Percentiles rank a stretch among this genome's conserved stretches.
Conservation (phyloP, 2,329 filamentous ascomycete genomes). For the Huntiella bhutanensis region DNA sequence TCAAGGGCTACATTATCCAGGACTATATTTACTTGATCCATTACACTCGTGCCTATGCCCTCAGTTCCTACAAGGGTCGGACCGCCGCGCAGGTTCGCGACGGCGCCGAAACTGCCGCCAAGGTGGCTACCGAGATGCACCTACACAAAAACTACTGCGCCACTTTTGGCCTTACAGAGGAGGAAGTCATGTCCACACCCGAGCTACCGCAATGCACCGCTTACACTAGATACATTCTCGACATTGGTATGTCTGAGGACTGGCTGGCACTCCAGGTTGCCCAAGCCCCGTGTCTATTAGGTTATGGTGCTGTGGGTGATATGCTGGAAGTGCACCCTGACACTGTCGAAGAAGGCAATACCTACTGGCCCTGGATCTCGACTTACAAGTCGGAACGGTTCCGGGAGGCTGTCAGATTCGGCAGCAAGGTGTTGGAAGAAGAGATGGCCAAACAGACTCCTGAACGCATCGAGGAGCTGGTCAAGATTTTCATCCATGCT, state of each 20-base stretch:
- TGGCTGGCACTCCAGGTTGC: constrained; percentile 74
- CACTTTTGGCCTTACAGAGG: constrained; percentile 55
- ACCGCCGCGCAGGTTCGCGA: constrained; percentile 49
- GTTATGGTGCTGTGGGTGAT: constrained; percentile 63
- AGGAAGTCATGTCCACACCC: constrained; percentile 52
- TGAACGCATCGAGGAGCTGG: constrained; percentile 58
- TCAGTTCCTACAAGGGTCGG: constrained; percentile 71
- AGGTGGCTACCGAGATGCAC: constrained; percentile 62
- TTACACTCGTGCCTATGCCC: constrained; percentile 69
- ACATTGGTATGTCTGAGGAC: constrained; percentile 73
- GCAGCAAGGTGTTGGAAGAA: constrained; percentile 55
- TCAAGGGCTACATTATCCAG: constrained; percentile 78
- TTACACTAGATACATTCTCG: constrained; percentile 66
- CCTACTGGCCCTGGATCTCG: constrained; percentile 80
- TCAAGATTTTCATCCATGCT: constrained; percentile 71
- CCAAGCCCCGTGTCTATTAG: constrained; percentile 73
- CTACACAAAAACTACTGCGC: constrained; percentile 71
- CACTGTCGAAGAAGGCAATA: constrained; percentile 46
- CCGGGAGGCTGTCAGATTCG: constrained; percentile 45
- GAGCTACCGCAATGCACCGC: constrained; percentile 47
- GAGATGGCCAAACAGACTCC: constrained; percentile 56
- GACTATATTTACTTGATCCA: constrained; percentile 84
- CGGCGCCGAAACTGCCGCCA: constrained; percentile 41
- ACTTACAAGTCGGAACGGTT: constrained; percentile 78
- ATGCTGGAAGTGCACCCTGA: constrained; percentile 44